A percentile compares a stretch with the other conserved stretches of the same genome.
These are phyloP conservation scores for Dictyostelium intermedium DNA, from an alignment of 78 protist genomes.

Conservation along the genomic window DNA sequence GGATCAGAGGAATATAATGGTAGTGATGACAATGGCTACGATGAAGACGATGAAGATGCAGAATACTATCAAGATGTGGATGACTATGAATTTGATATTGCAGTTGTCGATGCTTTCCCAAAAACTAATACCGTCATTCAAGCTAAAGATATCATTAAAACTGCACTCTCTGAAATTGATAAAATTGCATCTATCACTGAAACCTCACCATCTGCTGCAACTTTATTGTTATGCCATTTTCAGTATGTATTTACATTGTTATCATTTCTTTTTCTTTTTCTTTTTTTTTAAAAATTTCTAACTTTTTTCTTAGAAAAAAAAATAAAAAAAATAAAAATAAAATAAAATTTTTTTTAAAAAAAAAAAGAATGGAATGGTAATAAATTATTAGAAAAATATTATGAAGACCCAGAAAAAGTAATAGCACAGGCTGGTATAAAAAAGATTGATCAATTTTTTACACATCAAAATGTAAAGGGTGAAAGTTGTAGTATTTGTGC, in stretches of 20 bases:
- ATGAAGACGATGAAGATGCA: constrained; percentile 5
- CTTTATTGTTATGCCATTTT: constrained; percentile 32
- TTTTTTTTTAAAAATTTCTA: background rate
- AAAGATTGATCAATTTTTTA: constrained; percentile 20
- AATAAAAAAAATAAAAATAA: no score
- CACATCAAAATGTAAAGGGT: background rate
- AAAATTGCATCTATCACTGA: constrained; percentile 33
- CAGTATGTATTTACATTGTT: background rate
- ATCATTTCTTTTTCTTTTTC: background rate
- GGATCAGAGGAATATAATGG: constrained; percentile 7
- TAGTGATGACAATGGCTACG: background rate
- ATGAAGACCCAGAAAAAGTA: constrained; percentile 64
- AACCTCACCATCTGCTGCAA: constrained; percentile 60
- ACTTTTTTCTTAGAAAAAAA: no score
- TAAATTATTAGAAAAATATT: constrained; percentile 55
- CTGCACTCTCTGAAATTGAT: constrained; percentile 59
- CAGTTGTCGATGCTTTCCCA: constrained; percentile 17
- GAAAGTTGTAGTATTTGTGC: constrained; percentile 58
- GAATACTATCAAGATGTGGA: constrained; percentile 73
- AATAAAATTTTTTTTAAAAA: background rate
- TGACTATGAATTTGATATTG: constrained; percentile 53
- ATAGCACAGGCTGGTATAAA: constrained; percentile 26
- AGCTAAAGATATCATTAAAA: background rate
- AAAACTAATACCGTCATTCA: constrained; percentile 30
- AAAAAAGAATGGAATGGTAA: constrained; percentile 56